Percentiles rank a stretch among this genome's conserved stretches.
Evolutionary conservation across 2,329 filamentous ascomycete species (phyloP).

Genomic region (Pestalotiopsis sp.): DNA sequence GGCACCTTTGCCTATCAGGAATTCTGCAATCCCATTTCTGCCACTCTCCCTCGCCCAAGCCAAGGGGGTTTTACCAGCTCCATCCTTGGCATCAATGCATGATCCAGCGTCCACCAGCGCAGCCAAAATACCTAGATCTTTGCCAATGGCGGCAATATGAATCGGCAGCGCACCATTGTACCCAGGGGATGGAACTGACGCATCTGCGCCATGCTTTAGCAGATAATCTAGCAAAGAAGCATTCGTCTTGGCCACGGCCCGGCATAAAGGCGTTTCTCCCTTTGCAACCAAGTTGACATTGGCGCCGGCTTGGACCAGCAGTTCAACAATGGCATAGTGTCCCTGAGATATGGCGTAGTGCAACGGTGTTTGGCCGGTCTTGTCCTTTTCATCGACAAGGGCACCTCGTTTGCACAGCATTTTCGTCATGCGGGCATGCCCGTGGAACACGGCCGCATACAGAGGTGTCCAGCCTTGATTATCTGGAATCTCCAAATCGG

Average conservation of each 20-base stretch:
- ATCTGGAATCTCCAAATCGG: constrained; percentile 22
- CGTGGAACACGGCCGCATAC: constrained; percentile 22
- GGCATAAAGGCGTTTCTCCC: constrained; percentile 26
- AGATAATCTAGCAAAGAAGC: constrained; percentile 20
- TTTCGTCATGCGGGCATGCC: constrained; percentile 18
- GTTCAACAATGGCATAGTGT: constrained; percentile 16
- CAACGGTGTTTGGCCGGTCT: constrained; percentile 21
- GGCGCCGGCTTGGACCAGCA: constrained; percentile 22
- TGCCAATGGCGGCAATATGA: constrained; percentile 25
- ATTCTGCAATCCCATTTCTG: constrained; percentile 21
- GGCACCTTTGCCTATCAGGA: constrained; percentile 22
- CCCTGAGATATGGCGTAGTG: constrained; percentile 27
- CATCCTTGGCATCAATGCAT: constrained; percentile 20
- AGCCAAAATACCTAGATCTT: constrained; percentile 17
- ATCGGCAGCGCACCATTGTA: constrained; percentile 23
- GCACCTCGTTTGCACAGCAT: constrained; percentile 24
- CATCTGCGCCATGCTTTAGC: constrained; percentile 19
- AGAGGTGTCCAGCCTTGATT: constrained; percentile 22
- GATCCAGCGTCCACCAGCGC: constrained; percentile 21
- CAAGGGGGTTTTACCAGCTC: constrained; percentile 22
- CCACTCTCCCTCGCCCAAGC: constrained; percentile 24
- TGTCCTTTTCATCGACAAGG: constrained; percentile 23
- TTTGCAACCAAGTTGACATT: constrained; percentile 25
- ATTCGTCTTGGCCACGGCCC: constrained; percentile 24
- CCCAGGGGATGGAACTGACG: constrained; percentile 20